Evolutionary conservation across 2,329 filamentous ascomycete genomes (phyloP).

Genomic region (Neofusicoccum umdonicola): DNA sequence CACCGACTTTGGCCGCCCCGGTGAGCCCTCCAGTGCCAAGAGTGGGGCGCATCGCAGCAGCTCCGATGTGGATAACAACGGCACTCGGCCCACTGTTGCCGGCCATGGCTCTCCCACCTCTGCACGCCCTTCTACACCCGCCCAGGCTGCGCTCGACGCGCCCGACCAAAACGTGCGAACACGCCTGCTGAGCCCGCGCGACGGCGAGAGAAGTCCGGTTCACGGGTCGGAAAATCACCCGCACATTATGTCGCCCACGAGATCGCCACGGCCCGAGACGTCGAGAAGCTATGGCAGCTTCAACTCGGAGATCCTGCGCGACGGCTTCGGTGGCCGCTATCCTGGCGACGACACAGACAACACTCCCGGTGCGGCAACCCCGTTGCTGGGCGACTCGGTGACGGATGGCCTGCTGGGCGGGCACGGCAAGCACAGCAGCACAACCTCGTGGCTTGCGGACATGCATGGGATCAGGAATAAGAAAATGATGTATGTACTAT

Average conservation of each 20-base stretch:
- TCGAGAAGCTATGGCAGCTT: conserved; percentile 54
- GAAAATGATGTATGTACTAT: conserved; percentile 63
- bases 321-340: conserved; percentile 34
- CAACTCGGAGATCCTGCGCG: conserved; percentile 28
- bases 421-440: conserved; percentile 65
- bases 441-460: conserved; percentile 69
- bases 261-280: conserved; percentile 62
- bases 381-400: conserved; percentile 42
- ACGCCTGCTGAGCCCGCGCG: conserved; percentile 37
- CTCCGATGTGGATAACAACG: conserved; percentile 20
- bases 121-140: conserved; percentile 24
- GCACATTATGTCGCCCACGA: conserved; percentile 72
- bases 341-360: conserved; percentile 31
- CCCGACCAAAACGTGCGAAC: conserved; percentile 34
- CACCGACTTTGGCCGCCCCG: conserved; percentile 24
- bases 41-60: neutral
- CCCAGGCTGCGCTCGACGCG: conserved; percentile 28
- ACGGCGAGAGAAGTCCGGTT: conserved; percentile 32
- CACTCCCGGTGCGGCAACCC: conserved; percentile 35
- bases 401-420: conserved; percentile 43
- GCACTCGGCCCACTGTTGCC: conserved; percentile 20
- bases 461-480: conserved; percentile 72
- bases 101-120: conserved; percentile 33
- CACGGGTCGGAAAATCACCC: conserved; percentile 28
- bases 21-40: conserved; percentile 18